Percentiles rank a stretch among this genome's conserved stretches.
Conservation (phyloP, 2,329 filamentous ascomycete species). For the Biscogniauxia mediterranea region DNA sequence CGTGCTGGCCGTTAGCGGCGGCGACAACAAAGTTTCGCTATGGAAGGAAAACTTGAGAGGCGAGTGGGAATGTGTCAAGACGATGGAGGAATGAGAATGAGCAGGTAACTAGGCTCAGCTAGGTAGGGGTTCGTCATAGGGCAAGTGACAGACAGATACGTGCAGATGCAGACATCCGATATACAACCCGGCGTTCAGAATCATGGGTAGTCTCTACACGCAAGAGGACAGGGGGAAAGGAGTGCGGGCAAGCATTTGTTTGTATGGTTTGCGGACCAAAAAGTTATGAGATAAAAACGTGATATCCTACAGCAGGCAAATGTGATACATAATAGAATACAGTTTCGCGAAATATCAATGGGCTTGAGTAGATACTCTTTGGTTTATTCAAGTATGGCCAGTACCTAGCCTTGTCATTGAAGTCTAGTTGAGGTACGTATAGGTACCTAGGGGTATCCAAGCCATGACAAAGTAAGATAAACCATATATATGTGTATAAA, state of each 20-base stretch:
- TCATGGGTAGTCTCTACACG: conserved; percentile 16
- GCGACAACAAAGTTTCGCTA: conserved; percentile 93
- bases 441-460: no score
- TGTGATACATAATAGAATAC: conserved; percentile 6
- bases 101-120: neutral
- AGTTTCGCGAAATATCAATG: conserved; percentile 3
- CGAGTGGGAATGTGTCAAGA: conserved; percentile 96
- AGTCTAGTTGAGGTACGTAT: no score
- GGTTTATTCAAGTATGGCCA: no score
- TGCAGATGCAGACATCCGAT: conserved; percentile 10
- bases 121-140: conserved; percentile 1
- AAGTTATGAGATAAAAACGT: conserved; percentile 18
- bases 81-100: conserved; percentile 88
- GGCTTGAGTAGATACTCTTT: neutral
- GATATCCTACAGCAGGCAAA: conserved; percentile 17
- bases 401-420: no score
- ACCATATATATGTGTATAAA: no score
- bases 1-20: conserved; percentile 87
- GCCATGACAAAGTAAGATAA: no score
- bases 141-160: neutral
- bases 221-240: conserved; percentile 9
- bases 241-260: conserved; percentile 11
- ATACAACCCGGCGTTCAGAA: conserved; percentile 19
- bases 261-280: conserved; percentile 6
- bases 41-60: conserved; percentile 99